Base-by-base conservation (phyloP, 257 asterid species). In the Penstemon davidsonii region DNA sequence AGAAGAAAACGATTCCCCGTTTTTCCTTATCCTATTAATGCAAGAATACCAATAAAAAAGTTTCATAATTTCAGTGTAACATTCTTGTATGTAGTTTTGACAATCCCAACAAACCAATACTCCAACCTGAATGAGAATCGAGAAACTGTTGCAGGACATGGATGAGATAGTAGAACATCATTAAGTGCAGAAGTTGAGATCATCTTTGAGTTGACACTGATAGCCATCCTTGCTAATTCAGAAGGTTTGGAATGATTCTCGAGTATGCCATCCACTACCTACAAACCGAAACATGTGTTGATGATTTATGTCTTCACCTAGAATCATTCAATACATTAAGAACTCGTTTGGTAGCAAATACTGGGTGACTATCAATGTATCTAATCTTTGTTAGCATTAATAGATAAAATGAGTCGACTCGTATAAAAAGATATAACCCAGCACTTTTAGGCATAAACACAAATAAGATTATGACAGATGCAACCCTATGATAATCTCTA, bases 201-300 rank as follows among this genome's bases (percentile, higher is more conserved):
- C 58, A 54, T 82, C 77, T 82, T 72, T 55, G 98, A 85, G 79
- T 92, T 92, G 65, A 88, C 78, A 52, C 80, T 55, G 40, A 90
- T 60, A 42, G 95, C 81, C 89, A 92, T 85, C 82, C 97, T 82
- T 47, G 96, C 75, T 56, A 90, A 76, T 76, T 88, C 86, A 60
- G 91, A 86, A 68, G 97, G 96, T 60, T 60, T 69, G 8, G 74
- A 57, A 25, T 50, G 88, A 66, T 76, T 76, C 75, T 85, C 87
- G 18, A 92, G 86, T 74, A 88, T 86, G 68, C 60, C 85, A 73
- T 90, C 93, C 45, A 92, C 65, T 37, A 81, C 64, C 96, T 89
- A 68, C 62, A 73, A 64, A 56, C 42, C 40, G 62, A 67, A 40
- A 9, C 25, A 67, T 11, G 13, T 15, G 37, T 13, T n/a, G 11